A percentile compares a stretch with the other conserved stretches of the same genome.
These are phyloP conservation scores for Geotrichum reessii DNA, from an alignment of 1,139 yeast species.

Conservation along the genomic window DNA sequence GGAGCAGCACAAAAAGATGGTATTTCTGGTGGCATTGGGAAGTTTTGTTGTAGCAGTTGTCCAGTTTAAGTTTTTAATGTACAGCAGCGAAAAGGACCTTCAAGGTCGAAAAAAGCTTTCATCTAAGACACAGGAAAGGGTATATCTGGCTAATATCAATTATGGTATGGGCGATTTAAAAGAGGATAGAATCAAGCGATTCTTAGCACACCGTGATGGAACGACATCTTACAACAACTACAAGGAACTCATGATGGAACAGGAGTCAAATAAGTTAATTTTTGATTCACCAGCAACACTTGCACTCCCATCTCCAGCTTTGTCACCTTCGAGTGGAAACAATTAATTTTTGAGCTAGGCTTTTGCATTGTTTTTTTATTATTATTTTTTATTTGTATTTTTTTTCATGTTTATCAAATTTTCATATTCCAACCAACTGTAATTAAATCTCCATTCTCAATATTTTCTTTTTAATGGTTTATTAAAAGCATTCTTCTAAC, in stretches of 20 bases:
- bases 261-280: neutral
- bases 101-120: constrained; percentile 12
- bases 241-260: constrained; percentile 3
- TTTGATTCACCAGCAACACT: neutral
- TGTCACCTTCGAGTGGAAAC: neutral
- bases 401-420: too few relatives aligned
- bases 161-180: constrained; percentile 17
- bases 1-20: constrained; percentile 30
- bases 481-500: neutral
- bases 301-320: constrained; percentile 4
- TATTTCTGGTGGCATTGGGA: constrained; percentile 25
- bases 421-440: neutral
- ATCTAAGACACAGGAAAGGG: constrained; percentile 4
- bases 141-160: constrained; percentile 14
- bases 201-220: constrained; percentile 16
- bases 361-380: neutral
- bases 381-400: neutral
- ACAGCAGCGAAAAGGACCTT: constrained; percentile 13
- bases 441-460: neutral
- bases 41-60: constrained; percentile 27
- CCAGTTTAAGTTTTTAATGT: constrained; percentile 25
- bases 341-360: neutral
- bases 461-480: neutral
- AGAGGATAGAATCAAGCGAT: constrained; percentile 12
- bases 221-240: constrained; percentile 14